Conservation (phyloP, 257 asterid genomes). For the Lavandula angustifolia region DNA sequence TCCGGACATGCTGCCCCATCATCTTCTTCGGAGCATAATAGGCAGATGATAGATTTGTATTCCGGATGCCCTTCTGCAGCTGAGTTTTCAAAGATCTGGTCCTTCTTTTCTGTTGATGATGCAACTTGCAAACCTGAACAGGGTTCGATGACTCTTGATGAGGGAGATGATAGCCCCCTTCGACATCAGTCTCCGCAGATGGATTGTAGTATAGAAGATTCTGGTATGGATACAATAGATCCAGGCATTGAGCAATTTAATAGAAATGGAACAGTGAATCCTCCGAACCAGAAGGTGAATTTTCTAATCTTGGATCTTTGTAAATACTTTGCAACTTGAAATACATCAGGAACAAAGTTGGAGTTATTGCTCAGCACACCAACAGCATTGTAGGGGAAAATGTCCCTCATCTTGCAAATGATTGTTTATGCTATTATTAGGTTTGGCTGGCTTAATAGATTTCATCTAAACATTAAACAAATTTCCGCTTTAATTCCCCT, state of each 20-base stretch:
- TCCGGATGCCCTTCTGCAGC: constrained; percentile 71
- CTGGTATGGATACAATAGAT: constrained; percentile 39
- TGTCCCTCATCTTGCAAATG: constrained; percentile 34
- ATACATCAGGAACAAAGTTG: constrained; percentile 35
- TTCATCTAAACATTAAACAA: constrained; percentile 6
- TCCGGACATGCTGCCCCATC: constrained; percentile 38
- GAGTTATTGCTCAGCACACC: constrained; percentile 43
- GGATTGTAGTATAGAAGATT: constrained; percentile 34
- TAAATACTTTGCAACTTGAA: constrained; percentile 19
- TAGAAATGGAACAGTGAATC: constrained; percentile 30
- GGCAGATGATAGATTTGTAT: constrained; percentile 51
- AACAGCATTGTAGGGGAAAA: constrained; percentile 62
- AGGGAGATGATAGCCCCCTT: constrained; percentile 30
- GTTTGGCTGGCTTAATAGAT: constrained; percentile 26
- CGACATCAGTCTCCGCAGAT: constrained; percentile 6
- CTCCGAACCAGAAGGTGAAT: constrained; percentile 42
- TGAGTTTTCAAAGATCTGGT: constrained; percentile 68
- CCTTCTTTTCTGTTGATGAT: constrained; percentile 44
- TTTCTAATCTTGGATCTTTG: constrained; percentile 21
- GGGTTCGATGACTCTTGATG: constrained; percentile 29
- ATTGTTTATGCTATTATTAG: constrained; percentile 21
- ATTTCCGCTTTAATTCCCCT: not conserved
- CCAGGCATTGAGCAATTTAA: constrained; percentile 33
- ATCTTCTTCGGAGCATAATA: constrained; percentile 34
- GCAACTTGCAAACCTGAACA: constrained; percentile 31